These are phyloP conservation scores for Fusarium metavorans DNA, from an alignment of 2,329 filamentous ascomycete genomes.

Conservation along the genomic window DNA sequence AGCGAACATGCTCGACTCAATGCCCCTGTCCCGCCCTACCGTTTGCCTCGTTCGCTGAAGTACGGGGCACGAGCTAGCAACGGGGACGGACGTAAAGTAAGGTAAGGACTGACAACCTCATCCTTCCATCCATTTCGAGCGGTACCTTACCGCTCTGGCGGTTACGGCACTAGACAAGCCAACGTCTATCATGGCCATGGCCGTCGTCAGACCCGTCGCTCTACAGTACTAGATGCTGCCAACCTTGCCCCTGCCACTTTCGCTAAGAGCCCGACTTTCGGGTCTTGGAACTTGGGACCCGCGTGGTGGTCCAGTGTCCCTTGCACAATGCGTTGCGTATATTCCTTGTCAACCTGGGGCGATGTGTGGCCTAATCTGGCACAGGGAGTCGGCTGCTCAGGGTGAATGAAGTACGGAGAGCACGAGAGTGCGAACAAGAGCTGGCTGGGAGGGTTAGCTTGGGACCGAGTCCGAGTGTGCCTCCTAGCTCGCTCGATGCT, in stretches of 20 bases:
- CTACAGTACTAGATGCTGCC: constrained; percentile 19
- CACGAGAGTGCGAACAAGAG: neutral
- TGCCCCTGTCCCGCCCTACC: constrained; percentile 6
- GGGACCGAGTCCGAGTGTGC: constrained; percentile 21
- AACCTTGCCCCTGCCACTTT: constrained; percentile 40
- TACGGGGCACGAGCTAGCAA: neutral
- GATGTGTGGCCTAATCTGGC: constrained; percentile 34
- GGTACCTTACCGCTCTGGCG: constrained; percentile 20
- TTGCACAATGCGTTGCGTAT: constrained; percentile 30
- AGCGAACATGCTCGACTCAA: neutral
- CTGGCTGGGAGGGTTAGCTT: constrained; percentile 1
- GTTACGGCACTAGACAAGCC: constrained; percentile 24
- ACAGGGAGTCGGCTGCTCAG: constrained; percentile 31
- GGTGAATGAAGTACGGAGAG: constrained; percentile 10
- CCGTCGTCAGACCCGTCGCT: constrained; percentile 20
- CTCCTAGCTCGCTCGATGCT: constrained; percentile 24
- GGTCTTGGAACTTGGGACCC: constrained; percentile 41
- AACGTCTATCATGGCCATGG: constrained; percentile 18
- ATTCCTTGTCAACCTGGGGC: constrained; percentile 33
- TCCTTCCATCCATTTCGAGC: constrained; percentile 13
- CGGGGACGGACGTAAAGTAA: neutral
- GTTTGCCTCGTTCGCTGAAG: constrained; percentile 2
- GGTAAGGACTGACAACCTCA: neutral
- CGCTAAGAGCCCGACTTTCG: constrained; percentile 45
- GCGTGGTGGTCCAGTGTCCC: constrained; percentile 38